Base-by-base conservation (phyloP, 1,139 yeast genomes). In the Kluyveromyces marxianus region DNA sequence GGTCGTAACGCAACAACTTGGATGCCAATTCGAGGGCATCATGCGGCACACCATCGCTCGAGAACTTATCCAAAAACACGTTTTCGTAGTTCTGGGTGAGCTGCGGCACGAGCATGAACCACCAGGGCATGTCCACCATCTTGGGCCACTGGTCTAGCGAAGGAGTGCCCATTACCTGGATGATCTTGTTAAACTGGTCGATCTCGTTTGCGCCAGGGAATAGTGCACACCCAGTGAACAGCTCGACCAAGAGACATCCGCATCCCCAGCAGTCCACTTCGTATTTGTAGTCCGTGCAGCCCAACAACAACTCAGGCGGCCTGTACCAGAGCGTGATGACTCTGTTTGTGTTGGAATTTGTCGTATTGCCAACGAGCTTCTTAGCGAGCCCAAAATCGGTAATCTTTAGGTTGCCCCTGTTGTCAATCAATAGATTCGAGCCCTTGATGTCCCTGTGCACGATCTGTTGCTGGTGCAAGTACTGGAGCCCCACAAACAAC, bases 201-300 rank as follows among this genome's bases (percentile, higher is more conserved):
- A 92, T 76, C 59, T 92, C 98, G 63, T 92, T 96, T 42, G 76
- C 75, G 5, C 96, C 97, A 63, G 84, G 94, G 61, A 92, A 92
- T 0, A 83, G 71, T 0, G 98, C 95, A 31, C 69, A 67, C 54
- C 81, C 78, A 2, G 83, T 76, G 61, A 87, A 89, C 38, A 92
- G 66, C 61, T 92, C 98, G 28, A 89, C 75, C 50, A 92, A 69
- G 36, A 92, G 71, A 68, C 98, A 92, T 2, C 98, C 98, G 53
- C 89, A 83, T 0, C 98, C 97, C 98, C 98, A 92, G 52, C 89
- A 82, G 64, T 92, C 98, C 8, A 92, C 94, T 56, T 87, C 96
- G 39, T 90, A 70, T 0, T 94, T 94, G 66, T 92, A 92, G 50
- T 81, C 82, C 0, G 97, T 90, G 0, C 95, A 81, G 1, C 98